A percentile compares a stretch with the other conserved stretches of the same genome.
Conservation (phyloP, 2,329 filamentous ascomycete genomes). For the Trichoderma citrinoviride region DNA sequence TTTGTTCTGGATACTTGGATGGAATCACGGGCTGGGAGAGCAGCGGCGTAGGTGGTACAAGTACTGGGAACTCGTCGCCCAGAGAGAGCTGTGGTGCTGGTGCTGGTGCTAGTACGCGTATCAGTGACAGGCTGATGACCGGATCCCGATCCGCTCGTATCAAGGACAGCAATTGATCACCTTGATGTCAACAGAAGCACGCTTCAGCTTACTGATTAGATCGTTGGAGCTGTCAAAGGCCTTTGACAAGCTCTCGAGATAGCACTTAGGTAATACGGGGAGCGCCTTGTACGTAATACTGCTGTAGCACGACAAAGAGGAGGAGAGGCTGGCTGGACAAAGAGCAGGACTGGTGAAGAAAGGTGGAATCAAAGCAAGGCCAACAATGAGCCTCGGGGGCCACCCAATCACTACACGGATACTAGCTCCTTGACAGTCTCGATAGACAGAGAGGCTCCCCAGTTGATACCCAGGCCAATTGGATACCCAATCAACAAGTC, state of each 20-base stretch:
- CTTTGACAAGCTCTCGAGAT: not conserved
- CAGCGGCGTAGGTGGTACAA: not conserved
- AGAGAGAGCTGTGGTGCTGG: too few relatives aligned
- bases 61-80: not conserved
- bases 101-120: not conserved
- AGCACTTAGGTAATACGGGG: not conserved
- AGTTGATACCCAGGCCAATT: too few relatives aligned
- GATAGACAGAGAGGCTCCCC: too few relatives aligned
- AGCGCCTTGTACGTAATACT: constrained; percentile 8
- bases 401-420: too few relatives aligned
- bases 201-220: not conserved
- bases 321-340: not conserved
- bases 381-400: too few relatives aligned
- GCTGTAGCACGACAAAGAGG: not conserved
- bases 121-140: not conserved
- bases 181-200: not conserved
- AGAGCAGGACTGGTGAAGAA: not conserved
- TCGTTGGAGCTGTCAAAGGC: not conserved
- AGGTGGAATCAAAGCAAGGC: too few relatives aligned
- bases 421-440: too few relatives aligned
- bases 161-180: not conserved
- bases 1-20: not conserved
- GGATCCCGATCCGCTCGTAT: not conserved
- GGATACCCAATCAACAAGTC: too few relatives aligned
- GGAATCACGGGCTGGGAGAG: not conserved